phyloP scores from a whole-genome alignment of 352 stramenopile species.

The Globisporangium cederbergense region DNA sequence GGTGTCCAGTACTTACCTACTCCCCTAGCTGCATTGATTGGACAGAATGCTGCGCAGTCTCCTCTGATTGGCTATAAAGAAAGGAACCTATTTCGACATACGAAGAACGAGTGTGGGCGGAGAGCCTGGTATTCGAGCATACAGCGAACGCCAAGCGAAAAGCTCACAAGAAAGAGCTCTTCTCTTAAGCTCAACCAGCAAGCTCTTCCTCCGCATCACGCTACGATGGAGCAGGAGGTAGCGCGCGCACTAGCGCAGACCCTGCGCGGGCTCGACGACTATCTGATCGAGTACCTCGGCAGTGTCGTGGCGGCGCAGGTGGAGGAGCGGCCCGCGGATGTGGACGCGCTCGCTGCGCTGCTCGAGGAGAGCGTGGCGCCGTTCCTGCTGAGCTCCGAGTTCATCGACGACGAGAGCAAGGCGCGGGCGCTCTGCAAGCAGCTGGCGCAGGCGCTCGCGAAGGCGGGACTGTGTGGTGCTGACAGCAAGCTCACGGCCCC shows the following conservation, averaged over 20 bases:
- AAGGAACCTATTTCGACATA: too few species aligned
- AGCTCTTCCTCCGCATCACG: too few species aligned
- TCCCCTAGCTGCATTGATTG: too few species aligned
- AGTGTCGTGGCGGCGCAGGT: conserved; percentile 51
- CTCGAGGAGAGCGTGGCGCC: conserved; percentile 63
- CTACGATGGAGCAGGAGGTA: conserved; percentile 47
- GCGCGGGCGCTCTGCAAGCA: conserved; percentile 36
- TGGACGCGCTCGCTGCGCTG: conserved; percentile 32
- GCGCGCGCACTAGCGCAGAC: conserved; percentile 43
- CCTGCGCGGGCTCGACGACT: conserved; percentile 56
- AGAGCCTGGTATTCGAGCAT: too few species aligned
- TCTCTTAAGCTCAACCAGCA: background rate
- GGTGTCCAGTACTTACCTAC: too few species aligned
- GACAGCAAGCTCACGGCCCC: conserved; percentile 16
- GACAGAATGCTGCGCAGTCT: too few species aligned
- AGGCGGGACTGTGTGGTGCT: conserved; percentile 19
- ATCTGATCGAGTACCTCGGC: conserved; percentile 67
- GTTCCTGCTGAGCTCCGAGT: conserved; percentile 61
- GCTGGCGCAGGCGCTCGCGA: conserved; percentile 37
- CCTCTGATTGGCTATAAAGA: too few species aligned
- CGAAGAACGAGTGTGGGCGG: too few species aligned
- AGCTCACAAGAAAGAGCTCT: too few species aligned
- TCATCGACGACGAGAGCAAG: conserved; percentile 37
- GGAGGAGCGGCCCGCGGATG: conserved; percentile 33
- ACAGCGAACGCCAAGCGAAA: too few species aligned